Conservation (phyloP, 305 asterid species). For the Withania somnifera region DNA sequence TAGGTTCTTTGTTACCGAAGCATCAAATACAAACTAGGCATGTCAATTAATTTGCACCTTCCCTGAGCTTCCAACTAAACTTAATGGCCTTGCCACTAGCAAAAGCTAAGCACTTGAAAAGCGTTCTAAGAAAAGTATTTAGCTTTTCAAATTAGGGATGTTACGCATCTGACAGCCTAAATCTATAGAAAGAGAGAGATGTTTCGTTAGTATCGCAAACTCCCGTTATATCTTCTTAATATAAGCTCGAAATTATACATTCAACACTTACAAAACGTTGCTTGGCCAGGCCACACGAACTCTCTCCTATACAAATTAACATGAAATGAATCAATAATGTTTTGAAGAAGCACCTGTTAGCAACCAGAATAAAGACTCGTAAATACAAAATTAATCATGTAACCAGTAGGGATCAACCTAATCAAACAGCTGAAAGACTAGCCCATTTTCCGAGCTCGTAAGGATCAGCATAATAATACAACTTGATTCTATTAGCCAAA, state of each 20-base stretch:
- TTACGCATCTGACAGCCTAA: not conserved
- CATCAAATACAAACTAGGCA: too few species aligned
- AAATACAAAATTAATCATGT: not conserved
- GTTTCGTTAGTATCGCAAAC: not conserved
- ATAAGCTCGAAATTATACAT: not conserved
- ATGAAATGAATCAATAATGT: not conserved
- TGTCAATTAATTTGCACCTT: too few species aligned
- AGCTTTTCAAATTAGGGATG: not conserved
- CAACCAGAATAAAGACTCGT: not conserved
- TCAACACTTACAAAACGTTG: not conserved
- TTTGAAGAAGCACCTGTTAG: not conserved
- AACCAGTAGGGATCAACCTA: not conserved
- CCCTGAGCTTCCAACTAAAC: too few species aligned
- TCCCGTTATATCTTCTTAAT: not conserved
- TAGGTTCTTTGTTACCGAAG: too few species aligned
- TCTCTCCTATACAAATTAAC: not conserved
- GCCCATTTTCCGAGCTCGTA: constrained; percentile 96
- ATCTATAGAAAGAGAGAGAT: not conserved
- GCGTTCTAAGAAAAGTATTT: not conserved
- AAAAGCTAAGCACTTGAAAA: too few species aligned
- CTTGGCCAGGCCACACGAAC: not conserved
- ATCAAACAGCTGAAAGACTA: constrained; percentile 73
- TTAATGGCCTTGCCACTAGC: too few species aligned
- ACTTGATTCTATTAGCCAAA: constrained; percentile 60
- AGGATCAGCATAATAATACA: constrained; percentile 83